A percentile compares a stretch with the other conserved stretches of the same genome.
phyloP scores from a whole-genome alignment of 2,329 filamentous ascomycete genomes.

The Pseudogymnoascus sp. region DNA sequence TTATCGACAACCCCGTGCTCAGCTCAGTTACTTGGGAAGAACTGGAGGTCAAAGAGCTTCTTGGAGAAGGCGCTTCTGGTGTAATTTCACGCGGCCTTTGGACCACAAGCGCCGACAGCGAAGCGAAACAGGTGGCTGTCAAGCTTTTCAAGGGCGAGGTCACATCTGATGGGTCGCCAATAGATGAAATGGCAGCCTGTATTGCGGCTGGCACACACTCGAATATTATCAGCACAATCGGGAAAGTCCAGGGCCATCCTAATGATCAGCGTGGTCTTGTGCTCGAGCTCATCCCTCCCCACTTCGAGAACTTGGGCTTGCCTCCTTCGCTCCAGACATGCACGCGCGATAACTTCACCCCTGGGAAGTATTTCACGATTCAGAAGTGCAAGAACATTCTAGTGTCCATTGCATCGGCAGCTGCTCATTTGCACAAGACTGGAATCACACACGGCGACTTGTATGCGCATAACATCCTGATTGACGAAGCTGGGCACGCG shows the following conservation, averaged over 20 bases:
- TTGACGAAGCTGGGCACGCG: conserved; percentile 34
- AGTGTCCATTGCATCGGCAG: conserved; percentile 35
- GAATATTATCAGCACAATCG: conserved; percentile 40
- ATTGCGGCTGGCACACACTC: conserved; percentile 39
- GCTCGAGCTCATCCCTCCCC: conserved; percentile 39
- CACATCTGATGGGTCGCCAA: conserved; percentile 40
- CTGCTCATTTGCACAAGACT: conserved; percentile 36
- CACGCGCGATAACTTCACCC: conserved; percentile 38
- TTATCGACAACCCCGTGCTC: conserved; percentile 23
- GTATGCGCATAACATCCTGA: conserved; percentile 42
- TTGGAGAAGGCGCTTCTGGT: conserved; percentile 41
- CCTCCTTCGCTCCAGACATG: conserved; percentile 40
- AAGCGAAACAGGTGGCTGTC: conserved; percentile 36
- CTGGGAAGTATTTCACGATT: conserved; percentile 25
- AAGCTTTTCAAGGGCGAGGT: conserved; percentile 43
- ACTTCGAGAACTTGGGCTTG: conserved; percentile 36
- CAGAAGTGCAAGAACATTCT: conserved; percentile 32
- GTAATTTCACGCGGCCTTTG: conserved; percentile 37
- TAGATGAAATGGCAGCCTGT: conserved; percentile 43
- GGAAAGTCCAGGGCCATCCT: conserved; percentile 36
- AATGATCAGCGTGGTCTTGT: conserved; percentile 36
- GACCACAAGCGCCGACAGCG: conserved; percentile 20
- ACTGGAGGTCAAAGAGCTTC: conserved; percentile 33
- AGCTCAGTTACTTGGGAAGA: conserved; percentile 35
- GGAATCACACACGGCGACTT: conserved; percentile 41